Base-by-base conservation (phyloP, 106 monocot species). In the Dendrobium huoshanense region DNA sequence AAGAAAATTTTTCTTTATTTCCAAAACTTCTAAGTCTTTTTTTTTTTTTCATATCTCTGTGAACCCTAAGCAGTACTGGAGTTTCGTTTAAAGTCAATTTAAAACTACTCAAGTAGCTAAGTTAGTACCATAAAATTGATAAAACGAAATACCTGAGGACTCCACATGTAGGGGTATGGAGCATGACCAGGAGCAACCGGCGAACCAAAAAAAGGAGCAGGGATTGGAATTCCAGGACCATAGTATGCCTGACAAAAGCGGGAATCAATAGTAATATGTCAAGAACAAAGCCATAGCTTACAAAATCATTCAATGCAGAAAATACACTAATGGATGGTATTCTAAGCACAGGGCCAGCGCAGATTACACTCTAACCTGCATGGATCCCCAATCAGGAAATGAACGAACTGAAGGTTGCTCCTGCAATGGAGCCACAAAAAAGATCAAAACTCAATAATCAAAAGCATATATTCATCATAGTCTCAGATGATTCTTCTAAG, bases 101-200 rank as follows among this genome's bases (percentile, higher is more conserved):
- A 58, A 58, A 58, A 11, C 9, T 1, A 48, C 11, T 48, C 48
- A 48, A 11, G 11, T 48, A 48, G 48, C 7, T 7, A 48, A 48
- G 48, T 9, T 7, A 48, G 48, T 1, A 11, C 7, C 9, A 48
- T 7, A 48, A 11, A 48, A 11, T 9, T 9, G 61, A 61, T 13
- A 44, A 48, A 24, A 48, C 1, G 24, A 47, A 77, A 3, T 86
- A 95, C 94, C 94, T 92, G 92, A 70, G 92, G 90, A 29, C 78
- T 80, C 94, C 94, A 95, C 87, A 95, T 85, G 72, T 88, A 95
- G 75, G 90, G 90, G 84, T 86, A 82, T 81, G 95, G 88, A 79
- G 85, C 80, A 82, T 95, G 94, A 75, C 89, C 89, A 82, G 90
- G 78, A 40, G 85, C 83, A 79, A 89, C 83, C 29, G 87, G 51